These are phyloP conservation scores for Rosellinia necatrix DNA, from an alignment of 2,329 filamentous ascomycete genomes.

Conservation along the genomic window DNA sequence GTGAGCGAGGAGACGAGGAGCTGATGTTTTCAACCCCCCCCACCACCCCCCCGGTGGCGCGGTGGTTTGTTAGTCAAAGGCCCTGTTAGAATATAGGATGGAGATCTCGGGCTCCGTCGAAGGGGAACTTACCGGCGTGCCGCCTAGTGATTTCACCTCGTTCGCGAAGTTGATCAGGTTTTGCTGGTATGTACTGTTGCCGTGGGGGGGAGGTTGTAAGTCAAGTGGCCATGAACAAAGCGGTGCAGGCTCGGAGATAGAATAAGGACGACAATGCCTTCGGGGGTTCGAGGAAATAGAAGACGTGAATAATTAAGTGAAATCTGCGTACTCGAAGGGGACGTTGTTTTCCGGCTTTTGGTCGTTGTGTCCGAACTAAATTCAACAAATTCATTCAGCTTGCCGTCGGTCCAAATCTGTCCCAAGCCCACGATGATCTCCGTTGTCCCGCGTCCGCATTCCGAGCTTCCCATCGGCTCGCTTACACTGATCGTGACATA, in stretches of 20 bases:
- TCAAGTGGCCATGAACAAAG: too few relatives aligned
- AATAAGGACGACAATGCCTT: background rate
- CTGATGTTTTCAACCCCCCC: too few relatives aligned
- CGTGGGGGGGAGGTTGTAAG: too few relatives aligned
- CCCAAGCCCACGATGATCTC: too few relatives aligned
- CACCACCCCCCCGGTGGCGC: too few relatives aligned
- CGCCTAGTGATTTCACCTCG: constrained; percentile 50
- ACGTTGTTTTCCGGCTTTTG: constrained; percentile 56
- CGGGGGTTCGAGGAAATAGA: too few relatives aligned
- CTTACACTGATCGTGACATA: constrained; percentile 55
- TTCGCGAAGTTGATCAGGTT: constrained; percentile 46
- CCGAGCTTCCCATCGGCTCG: too few relatives aligned
- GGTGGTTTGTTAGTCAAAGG: background rate
- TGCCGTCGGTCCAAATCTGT: background rate
- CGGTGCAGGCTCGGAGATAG: too few relatives aligned
- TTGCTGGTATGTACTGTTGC: constrained; percentile 21
- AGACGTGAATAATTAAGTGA: too few relatives aligned
- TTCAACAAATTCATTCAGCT: too few relatives aligned
- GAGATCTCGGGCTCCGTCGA: too few relatives aligned
- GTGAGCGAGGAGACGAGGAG: constrained; percentile 61
- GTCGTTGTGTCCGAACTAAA: constrained; percentile 66
- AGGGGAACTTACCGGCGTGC: constrained; percentile 44
- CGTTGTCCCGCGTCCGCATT: too few relatives aligned
- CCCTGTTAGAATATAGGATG: background rate
- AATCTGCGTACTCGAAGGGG: constrained; percentile 48